These are phyloP conservation scores for Rossbeevera mucosa DNA, from an alignment of 768 basidiomycete genomes.

Conservation along the genomic window DNA sequence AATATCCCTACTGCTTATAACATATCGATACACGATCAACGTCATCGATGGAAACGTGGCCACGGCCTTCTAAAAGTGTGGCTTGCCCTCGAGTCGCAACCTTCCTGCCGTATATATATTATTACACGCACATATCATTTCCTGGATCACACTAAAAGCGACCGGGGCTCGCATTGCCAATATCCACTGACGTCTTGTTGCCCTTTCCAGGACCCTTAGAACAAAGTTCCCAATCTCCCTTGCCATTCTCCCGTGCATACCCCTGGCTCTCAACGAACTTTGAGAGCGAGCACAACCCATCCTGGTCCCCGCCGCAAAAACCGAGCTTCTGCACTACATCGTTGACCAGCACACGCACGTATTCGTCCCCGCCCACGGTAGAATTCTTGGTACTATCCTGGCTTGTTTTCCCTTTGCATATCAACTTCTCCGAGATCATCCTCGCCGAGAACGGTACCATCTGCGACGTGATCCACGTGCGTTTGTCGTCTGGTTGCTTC, in stretches of 20 bases:
- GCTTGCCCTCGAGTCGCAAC: too few relatives aligned
- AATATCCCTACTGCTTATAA: neutral
- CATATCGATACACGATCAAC: neutral
- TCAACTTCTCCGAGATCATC: conserved; percentile 60
- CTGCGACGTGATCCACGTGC: conserved; percentile 4
- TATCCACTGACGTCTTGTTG: neutral
- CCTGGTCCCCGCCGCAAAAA: neutral
- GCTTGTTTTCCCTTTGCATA: neutral
- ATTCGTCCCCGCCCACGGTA: neutral
- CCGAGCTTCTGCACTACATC: neutral
- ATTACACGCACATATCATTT: too few relatives aligned
- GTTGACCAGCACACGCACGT: neutral
- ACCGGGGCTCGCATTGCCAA: too few relatives aligned
- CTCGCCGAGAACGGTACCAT: conserved; percentile 70
- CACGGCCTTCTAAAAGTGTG: conserved; percentile 30
- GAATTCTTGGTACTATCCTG: neutral
- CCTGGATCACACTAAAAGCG: too few relatives aligned
- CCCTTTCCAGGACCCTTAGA: neutral
- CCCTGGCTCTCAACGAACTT: neutral
- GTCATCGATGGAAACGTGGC: conserved; percentile 12
- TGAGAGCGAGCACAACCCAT: neutral
- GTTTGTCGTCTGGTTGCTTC: neutral
- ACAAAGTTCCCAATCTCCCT: neutral
- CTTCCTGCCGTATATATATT: too few relatives aligned
- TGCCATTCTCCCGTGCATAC: neutral